These are phyloP conservation scores for Catharanthus roseus DNA, from an alignment of 257 asterid species.

Conservation along the genomic window DNA sequence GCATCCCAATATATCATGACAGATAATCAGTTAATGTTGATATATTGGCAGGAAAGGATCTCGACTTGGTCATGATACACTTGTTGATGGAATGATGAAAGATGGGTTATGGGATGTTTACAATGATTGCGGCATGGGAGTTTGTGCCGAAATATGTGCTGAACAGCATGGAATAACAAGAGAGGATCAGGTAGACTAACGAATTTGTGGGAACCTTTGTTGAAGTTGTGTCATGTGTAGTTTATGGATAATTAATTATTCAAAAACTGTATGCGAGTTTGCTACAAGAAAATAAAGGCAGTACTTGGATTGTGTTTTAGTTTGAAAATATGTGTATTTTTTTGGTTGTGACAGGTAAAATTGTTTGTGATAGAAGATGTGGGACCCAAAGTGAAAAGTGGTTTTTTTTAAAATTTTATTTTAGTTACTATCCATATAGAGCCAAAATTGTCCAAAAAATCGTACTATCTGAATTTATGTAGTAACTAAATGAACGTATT, in stretches of 20 bases:
- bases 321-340: too few species aligned
- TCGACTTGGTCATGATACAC: conserved; percentile 92
- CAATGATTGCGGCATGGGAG: conserved; percentile 93
- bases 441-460: too few species aligned
- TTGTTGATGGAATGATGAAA: conserved; percentile 97
- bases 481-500: background rate
- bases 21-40: background rate
- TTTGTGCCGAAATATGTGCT: conserved; percentile 94
- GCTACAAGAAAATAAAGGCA: background rate
- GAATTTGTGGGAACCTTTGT: too few species aligned
- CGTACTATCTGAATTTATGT: too few species aligned
- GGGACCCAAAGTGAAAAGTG: too few species aligned
- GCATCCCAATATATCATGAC: background rate
- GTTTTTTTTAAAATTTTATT: too few species aligned
- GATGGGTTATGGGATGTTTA: conserved; percentile 98
- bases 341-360: too few species aligned
- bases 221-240: background rate
- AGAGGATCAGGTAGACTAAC: conserved; percentile 78
- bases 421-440: too few species aligned
- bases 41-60: conserved; percentile 73
- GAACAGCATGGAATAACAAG: conserved; percentile 74
- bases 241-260: too few species aligned
- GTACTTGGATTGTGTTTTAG: too few species aligned
- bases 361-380: too few species aligned
- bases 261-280: background rate